Evolutionary conservation across 2,329 filamentous ascomycete genomes (phyloP).

Genomic region (Chaetomiaceae sp.): DNA sequence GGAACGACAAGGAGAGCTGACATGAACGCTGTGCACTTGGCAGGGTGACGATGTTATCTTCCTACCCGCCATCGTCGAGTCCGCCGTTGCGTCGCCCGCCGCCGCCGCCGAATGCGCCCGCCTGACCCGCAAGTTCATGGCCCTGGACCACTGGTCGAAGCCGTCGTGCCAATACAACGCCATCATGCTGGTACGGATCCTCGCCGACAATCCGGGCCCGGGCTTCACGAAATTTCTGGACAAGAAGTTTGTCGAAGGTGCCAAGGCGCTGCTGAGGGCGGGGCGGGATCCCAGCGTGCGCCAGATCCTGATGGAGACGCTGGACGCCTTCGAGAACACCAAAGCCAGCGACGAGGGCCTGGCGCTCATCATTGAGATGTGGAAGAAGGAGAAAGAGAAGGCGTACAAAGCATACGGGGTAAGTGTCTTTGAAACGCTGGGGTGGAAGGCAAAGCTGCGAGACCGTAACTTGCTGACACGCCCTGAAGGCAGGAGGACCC

Average conservation of each 20-base stretch:
- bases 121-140: slow-evolving; percentile 75
- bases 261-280: slow-evolving; percentile 68
- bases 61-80: slow-evolving; percentile 88
- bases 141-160: slow-evolving; percentile 58
- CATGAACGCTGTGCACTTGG: not conserved
- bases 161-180: slow-evolving; percentile 87
- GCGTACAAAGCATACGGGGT: slow-evolving; percentile 47
- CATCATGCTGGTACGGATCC: slow-evolving; percentile 88
- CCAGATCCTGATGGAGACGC: slow-evolving; percentile 80
- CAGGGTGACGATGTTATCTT: slow-evolving; percentile 86
- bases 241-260: slow-evolving; percentile 68
- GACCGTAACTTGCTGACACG: not conserved
- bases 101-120: slow-evolving; percentile 77
- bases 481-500: slow-evolving; percentile 23
- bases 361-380: slow-evolving; percentile 70
- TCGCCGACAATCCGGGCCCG: slow-evolving; percentile 83
- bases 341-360: slow-evolving; percentile 71
- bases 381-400: slow-evolving; percentile 77
- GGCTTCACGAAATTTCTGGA: slow-evolving; percentile 91
- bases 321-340: slow-evolving; percentile 69
- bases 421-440: slow-evolving; percentile 27
- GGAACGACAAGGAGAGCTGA: slow-evolving; percentile 1
- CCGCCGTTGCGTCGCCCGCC: slow-evolving; percentile 82
- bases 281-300: slow-evolving; percentile 69
- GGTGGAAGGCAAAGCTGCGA: not conserved